Conservation (phyloP, 148 eudicot genomes). For the Persicaria maculosa region DNA sequence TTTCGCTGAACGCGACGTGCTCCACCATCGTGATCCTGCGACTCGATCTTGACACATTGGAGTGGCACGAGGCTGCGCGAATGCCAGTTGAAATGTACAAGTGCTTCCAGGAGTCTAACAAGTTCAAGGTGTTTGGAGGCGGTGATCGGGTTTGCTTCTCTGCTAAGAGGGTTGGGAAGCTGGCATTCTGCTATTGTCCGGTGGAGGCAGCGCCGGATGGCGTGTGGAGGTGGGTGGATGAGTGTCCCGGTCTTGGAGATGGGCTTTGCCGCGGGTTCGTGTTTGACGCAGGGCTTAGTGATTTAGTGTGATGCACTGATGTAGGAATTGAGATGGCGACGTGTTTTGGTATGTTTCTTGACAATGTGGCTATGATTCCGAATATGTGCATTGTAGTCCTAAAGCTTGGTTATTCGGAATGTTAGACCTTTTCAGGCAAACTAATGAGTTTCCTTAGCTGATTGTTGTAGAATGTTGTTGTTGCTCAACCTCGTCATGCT, state of each 20-base stretch:
- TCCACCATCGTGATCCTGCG: conserved; percentile 67
- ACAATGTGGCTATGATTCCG: background rate
- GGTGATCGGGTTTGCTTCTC: conserved; percentile 78
- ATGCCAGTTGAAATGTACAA: conserved; percentile 80
- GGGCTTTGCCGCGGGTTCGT: conserved; percentile 70
- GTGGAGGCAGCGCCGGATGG: conserved; percentile 21
- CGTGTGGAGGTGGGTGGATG: conserved; percentile 81
- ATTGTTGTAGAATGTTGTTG: background rate
- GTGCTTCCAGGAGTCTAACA: conserved; percentile 58
- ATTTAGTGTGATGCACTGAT: conserved; percentile 12
- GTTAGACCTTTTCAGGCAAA: no score
- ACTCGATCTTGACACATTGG: conserved; percentile 67
- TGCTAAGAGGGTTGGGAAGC: conserved; percentile 56
- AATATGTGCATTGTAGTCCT: no score
- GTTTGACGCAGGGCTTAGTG: conserved; percentile 57
- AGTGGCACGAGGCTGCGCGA: conserved; percentile 91
- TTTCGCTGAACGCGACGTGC: conserved; percentile 56
- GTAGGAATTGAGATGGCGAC: background rate
- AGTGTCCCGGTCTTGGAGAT: conserved; percentile 61
- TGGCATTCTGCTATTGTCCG: conserved; percentile 66
- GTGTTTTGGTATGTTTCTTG: background rate
- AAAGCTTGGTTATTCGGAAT: background rate
- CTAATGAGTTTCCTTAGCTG: background rate
- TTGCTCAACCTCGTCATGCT: background rate
- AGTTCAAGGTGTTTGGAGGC: conserved; percentile 92